Evolutionary conservation across 176 grass and related monocot species (phyloP).

Genomic region (Zea luxurians): DNA sequence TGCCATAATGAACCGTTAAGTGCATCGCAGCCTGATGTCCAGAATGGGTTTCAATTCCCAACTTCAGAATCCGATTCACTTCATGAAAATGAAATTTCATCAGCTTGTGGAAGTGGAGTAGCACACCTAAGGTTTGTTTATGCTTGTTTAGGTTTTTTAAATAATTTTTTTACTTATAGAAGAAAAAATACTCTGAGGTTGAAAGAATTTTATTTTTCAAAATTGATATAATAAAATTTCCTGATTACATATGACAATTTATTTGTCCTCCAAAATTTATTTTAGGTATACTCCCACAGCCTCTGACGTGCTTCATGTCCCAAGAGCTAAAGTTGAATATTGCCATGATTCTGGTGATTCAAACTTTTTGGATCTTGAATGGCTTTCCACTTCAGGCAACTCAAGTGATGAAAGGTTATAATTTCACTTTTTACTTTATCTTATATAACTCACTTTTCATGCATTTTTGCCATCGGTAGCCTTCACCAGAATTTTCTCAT

Average conservation of each 20-base stretch:
- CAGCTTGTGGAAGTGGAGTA: conserved; percentile 31
- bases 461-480: not conserved
- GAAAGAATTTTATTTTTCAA: conserved; percentile 2
- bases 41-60: conserved; percentile 31
- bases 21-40: conserved; percentile 19
- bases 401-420: conserved; percentile 50
- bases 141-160: conserved; percentile 16
- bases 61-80: conserved; percentile 35
- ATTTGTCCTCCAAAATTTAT: conserved; percentile 24
- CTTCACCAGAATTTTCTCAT: conserved; percentile 23
- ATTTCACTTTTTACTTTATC: not conserved
- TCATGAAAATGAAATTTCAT: conserved; percentile 41
- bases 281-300: conserved; percentile 41
- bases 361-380: conserved; percentile 57
- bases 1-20: conserved; percentile 43
- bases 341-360: conserved; percentile 42
- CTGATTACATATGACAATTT: conserved; percentile 12
- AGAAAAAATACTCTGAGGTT: conserved; percentile 1
- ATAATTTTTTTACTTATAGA: not conserved
- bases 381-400: conserved; percentile 49
- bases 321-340: conserved; percentile 18
- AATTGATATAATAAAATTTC: not conserved
- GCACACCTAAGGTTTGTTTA: conserved; percentile 49
- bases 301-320: conserved; percentile 16
- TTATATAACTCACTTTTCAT: conserved; percentile 3